Percentiles rank a stretch among this genome's conserved stretches.
Evolutionary conservation across 768 basidiomycete genomes (phyloP).

Genomic region (Suillus luteus): DNA sequence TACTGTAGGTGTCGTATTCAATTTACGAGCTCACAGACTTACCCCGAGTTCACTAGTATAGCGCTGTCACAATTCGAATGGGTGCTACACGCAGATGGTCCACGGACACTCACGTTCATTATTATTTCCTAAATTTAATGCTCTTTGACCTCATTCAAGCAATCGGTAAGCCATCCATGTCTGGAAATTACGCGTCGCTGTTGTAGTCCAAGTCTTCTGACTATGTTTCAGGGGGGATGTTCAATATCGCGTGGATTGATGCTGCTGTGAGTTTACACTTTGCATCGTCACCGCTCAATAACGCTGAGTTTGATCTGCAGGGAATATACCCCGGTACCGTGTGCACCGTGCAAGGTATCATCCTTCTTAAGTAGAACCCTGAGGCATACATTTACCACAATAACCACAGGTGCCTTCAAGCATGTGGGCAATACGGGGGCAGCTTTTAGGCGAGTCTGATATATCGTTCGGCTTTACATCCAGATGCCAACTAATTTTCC

Average conservation of each 20-base stretch:
- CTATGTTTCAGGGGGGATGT: constrained; percentile 36
- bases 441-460: constrained; percentile 34
- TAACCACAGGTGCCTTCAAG: constrained; percentile 35
- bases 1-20: constrained; percentile 19
- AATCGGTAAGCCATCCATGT: constrained; percentile 25
- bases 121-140: constrained; percentile 36
- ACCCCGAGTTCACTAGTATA: constrained; percentile 24
- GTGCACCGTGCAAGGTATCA: constrained; percentile 40
- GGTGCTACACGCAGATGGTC: constrained; percentile 31
- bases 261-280: constrained; percentile 29
- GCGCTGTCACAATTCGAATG: constrained; percentile 26
- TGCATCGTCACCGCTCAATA: background rate
- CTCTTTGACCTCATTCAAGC: constrained; percentile 36
- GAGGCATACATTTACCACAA: background rate
- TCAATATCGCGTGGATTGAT: constrained; percentile 38
- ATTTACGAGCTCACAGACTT: no score
- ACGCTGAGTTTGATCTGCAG: constrained; percentile 18
- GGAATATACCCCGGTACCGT: constrained; percentile 30
- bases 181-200: background rate
- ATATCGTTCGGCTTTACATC: background rate
- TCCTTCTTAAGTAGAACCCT: background rate
- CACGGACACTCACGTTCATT: constrained; percentile 36
- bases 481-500: constrained; percentile 11
- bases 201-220: background rate
- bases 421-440: constrained; percentile 45